Conservation (phyloP, 306 rosid genomes). For the Vigna mungo region DNA sequence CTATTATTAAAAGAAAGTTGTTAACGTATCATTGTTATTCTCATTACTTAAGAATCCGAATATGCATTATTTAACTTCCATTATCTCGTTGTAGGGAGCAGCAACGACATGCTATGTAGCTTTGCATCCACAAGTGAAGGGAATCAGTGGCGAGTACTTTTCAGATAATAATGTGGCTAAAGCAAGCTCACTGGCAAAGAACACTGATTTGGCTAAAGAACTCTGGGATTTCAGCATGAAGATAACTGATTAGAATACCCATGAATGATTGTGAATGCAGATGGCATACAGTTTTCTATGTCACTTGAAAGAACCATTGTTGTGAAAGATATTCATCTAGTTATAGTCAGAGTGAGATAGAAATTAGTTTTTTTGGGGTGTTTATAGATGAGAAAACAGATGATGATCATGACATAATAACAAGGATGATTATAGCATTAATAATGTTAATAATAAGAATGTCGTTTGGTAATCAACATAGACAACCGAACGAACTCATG, state of each 20-base stretch:
- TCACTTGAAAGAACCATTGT: too few species aligned
- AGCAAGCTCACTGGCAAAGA: conserved; percentile 52
- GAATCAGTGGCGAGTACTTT: conserved; percentile 74
- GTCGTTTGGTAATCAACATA: too few species aligned
- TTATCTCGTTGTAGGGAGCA: conserved; percentile 71
- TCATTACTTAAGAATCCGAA: neutral
- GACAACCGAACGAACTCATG: too few species aligned
- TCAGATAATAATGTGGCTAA: conserved; percentile 56
- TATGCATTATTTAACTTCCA: neutral
- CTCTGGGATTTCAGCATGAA: conserved; percentile 80
- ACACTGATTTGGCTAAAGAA: conserved; percentile 67
- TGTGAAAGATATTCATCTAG: too few species aligned
- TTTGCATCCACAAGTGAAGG: conserved; percentile 72
- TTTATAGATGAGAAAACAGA: too few species aligned
- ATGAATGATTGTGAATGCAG: neutral
- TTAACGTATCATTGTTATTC: too few species aligned
- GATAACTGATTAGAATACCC: conserved; percentile 34
- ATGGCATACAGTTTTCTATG: neutral
- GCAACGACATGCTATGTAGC: conserved; percentile 92
- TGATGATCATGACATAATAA: too few species aligned
- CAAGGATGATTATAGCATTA: too few species aligned
- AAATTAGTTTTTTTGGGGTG: too few species aligned
- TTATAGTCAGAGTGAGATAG: too few species aligned
- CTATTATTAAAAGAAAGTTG: too few species aligned
- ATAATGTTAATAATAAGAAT: too few species aligned